Evolutionary conservation across 805 yeast species (phyloP).

Genomic region (Kazachstania africana): DNA sequence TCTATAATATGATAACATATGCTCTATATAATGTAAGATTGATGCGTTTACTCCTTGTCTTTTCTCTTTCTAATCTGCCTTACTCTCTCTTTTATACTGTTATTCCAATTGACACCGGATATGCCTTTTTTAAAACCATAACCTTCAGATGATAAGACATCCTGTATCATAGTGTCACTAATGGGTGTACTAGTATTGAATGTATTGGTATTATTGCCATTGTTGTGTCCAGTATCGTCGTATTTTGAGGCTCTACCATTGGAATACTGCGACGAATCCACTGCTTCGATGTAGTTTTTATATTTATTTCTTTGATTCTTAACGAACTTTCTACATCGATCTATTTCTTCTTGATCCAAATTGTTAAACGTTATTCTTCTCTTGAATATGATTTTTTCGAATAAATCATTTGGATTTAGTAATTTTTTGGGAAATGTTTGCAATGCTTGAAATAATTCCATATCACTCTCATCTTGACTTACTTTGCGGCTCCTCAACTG

Average conservation of each 20-base stretch:
- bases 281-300: no score
- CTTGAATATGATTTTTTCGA: conserved; percentile 61
- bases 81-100: conserved; percentile 44
- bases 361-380: conserved; percentile 62
- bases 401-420: conserved; percentile 54
- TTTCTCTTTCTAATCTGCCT: conserved; percentile 29
- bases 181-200: conserved; percentile 7
- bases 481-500: background rate
- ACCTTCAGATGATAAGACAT: conserved; percentile 29
- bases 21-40: no score
- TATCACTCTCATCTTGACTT: conserved; percentile 31
- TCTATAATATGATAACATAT: no score
- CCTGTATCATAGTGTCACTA: conserved; percentile 20
- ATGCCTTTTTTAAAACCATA: conserved; percentile 32
- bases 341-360: conserved; percentile 71
- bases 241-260: no score
- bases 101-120: conserved; percentile 53
- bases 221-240: no score
- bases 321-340: conserved; percentile 69
- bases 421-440: conserved; percentile 71
- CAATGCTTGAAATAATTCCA: conserved; percentile 70
- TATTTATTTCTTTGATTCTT: conserved; percentile 41
- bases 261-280: no score
- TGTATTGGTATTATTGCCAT: no score
- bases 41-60: no score